Base-by-base conservation (phyloP, 352 stramenopile species). In the Phytopythium cucurbitacearum region DNA sequence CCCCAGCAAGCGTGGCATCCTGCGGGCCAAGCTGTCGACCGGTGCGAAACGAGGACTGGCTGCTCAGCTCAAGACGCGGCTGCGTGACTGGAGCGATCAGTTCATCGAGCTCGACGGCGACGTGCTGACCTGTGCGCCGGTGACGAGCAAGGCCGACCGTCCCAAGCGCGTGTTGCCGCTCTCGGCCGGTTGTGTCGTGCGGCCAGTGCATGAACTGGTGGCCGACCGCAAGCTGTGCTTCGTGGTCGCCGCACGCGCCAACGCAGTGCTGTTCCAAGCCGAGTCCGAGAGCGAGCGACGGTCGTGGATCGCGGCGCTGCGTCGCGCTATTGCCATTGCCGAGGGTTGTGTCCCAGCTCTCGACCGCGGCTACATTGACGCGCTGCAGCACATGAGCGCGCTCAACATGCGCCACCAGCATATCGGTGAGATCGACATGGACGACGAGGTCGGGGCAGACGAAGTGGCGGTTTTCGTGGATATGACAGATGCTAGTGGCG, bases 141-240 rank as follows among this genome's bases (percentile, higher is more conserved):
- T 45, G 36, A 64, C 15, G 45, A 48, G 42, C 21, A 59, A 47
- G 42, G 61, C 43, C 5, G 57, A 10, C 16, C 41, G 13, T 10
- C 67, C 50, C 48, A 79, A 68, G 21, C 60, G 63, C 10, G 64
- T 84, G 15, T 58, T 90, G 28, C 55, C 74, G 8, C 60, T 86
- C 15, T 62, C 63, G 4, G 76, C 60, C 40, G 66, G 65, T 0
- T 87, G 76, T 45, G 71, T 66, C 0, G 80, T 89, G 10, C 87
- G 89, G 45, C 64, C 60, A 6, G 70, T 91, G 15, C 80, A 88
- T 15, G 78, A 91, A 37, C 54, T 85, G 33, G 71, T 85, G 0
- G 69, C 72, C 1, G 75, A 85, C 16, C 73, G 76, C 32, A 78
- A 72, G 35, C 85, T 71, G 32, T 91, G 80, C 45, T 93, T 93